phyloP scores from a whole-genome alignment of 345 rosid species.

The Salix arbutifolia region DNA sequence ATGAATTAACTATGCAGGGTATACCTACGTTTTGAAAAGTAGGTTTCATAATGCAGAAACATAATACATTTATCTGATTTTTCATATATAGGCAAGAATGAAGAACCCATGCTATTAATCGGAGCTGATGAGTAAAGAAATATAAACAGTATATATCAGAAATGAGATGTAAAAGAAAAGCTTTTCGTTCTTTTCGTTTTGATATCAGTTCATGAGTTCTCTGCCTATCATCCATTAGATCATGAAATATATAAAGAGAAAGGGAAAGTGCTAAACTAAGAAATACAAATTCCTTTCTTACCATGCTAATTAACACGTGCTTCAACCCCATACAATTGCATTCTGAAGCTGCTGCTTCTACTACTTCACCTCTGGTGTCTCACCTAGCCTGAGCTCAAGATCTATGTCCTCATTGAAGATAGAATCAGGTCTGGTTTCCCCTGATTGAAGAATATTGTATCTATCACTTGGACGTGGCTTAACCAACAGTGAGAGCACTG shows the following conservation, averaged over 20 bases:
- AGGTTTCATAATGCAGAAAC: neutral
- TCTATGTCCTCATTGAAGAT: slow-evolving; percentile 53
- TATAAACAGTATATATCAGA: neutral
- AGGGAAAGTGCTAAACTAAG: neutral
- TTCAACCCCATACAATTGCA: neutral
- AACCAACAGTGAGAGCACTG: slow-evolving; percentile 20
- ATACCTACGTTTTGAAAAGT: neutral
- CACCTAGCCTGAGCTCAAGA: slow-evolving; percentile 90
- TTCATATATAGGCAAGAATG: neutral
- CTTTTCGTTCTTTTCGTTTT: neutral
- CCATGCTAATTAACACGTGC: neutral
- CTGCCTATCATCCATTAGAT: neutral
- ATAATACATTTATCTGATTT: neutral
- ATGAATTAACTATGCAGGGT: neutral
- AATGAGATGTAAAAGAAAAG: neutral
- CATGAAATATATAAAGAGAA: neutral
- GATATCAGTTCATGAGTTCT: neutral
- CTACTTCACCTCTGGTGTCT: slow-evolving; percentile 50
- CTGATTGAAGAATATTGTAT: slow-evolving; percentile 24
- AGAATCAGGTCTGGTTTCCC: slow-evolving; percentile 30
- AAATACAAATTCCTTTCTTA: neutral
- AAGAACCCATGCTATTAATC: neutral
- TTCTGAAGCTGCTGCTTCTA: neutral
- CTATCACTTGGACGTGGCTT: slow-evolving; percentile 20
- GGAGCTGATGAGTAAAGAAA: neutral